Conservation (phyloP, 2,329 filamentous ascomycete genomes). For the Cordyceps cateniannulata region DNA sequence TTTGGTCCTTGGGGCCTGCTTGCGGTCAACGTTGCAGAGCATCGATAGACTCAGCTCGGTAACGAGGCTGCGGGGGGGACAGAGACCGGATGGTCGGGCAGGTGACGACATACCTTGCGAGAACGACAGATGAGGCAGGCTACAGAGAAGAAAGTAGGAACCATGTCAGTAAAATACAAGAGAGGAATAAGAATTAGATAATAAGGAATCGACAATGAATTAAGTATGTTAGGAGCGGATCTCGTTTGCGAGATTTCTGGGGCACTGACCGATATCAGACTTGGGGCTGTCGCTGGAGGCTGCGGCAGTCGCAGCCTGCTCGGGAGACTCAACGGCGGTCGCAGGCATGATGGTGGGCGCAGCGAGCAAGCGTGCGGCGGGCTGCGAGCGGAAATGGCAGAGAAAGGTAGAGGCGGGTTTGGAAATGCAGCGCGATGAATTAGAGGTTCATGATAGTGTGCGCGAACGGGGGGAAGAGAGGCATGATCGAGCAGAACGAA, state of each 20-base stretch:
- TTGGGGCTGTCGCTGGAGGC: conserved; percentile 12
- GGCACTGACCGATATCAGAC: conserved; percentile 14
- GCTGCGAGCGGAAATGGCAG: neutral
- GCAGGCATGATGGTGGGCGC: conserved; percentile 13
- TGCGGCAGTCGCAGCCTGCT: conserved; percentile 11
- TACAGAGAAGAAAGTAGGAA: conserved; percentile 1
- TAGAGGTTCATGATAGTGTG: conserved; percentile 1
- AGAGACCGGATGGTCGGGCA: neutral
- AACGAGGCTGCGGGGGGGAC: neutral
- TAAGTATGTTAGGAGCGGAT: conserved; percentile 4
- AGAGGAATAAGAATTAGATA: neutral
- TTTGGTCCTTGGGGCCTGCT: neutral
- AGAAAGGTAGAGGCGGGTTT: neutral
- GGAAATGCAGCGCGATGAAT: neutral
- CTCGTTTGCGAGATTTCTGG: conserved; percentile 3
- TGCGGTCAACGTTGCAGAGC: neutral
- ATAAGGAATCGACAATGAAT: neutral
- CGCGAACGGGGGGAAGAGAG: neutral
- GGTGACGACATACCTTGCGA: conserved; percentile 14
- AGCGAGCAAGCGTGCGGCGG: neutral
- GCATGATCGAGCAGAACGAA: conserved; percentile 4
- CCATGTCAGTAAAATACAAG: conserved; percentile 9
- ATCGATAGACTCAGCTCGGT: neutral
- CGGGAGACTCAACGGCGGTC: conserved; percentile 12
- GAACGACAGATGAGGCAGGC: conserved; percentile 16